phyloP scores from a whole-genome alignment of 441 rosid genomes.

The Mallotus japonicus region DNA sequence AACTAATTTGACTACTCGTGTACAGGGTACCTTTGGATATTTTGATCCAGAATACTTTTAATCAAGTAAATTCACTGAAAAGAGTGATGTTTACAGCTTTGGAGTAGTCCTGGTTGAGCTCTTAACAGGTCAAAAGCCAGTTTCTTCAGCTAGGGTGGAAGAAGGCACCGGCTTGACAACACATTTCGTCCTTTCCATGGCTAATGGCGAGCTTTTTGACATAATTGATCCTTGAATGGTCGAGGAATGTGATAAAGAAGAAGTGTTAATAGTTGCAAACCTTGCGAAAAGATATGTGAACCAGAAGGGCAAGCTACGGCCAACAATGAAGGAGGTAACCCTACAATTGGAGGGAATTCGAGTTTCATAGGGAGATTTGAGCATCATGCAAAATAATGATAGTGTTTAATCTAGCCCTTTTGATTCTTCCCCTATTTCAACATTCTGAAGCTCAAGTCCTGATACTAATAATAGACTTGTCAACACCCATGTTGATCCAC shows the following conservation, averaged over 20 bases:
- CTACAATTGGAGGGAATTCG: slow-evolving; percentile 17
- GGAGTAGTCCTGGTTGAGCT: slow-evolving; percentile 47
- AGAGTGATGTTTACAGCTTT: slow-evolving; percentile 42
- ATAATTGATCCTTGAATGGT: slow-evolving; percentile 12
- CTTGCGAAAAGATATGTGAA: slow-evolving; percentile 22
- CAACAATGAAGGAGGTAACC: slow-evolving; percentile 26
- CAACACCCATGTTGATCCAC: not conserved
- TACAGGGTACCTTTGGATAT: slow-evolving; percentile 50
- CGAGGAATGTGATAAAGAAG: not conserved
- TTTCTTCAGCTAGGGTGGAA: not conserved
- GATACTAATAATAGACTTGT: not conserved
- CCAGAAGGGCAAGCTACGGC: slow-evolving; percentile 13
- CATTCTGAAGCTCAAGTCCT: not conserved
- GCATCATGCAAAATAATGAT: not conserved
- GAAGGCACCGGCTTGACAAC: slow-evolving; percentile 16
- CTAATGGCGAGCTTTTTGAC: slow-evolving; percentile 9
- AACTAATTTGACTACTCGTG: slow-evolving; percentile 25
- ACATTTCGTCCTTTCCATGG: slow-evolving; percentile 17
- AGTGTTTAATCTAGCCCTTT: not conserved
- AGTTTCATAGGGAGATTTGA: not conserved
- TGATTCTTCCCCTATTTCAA: not conserved
- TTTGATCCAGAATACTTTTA: slow-evolving; percentile 42
- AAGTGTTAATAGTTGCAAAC: slow-evolving; percentile 11
- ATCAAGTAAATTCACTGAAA: slow-evolving; percentile 32
- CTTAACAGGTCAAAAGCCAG: slow-evolving; percentile 20